A percentile compares a stretch with the other conserved stretches of the same genome.
phyloP scores from a whole-genome alignment of 1,284 basidiomycete species.

The Wallemia ichthyophaga region DNA sequence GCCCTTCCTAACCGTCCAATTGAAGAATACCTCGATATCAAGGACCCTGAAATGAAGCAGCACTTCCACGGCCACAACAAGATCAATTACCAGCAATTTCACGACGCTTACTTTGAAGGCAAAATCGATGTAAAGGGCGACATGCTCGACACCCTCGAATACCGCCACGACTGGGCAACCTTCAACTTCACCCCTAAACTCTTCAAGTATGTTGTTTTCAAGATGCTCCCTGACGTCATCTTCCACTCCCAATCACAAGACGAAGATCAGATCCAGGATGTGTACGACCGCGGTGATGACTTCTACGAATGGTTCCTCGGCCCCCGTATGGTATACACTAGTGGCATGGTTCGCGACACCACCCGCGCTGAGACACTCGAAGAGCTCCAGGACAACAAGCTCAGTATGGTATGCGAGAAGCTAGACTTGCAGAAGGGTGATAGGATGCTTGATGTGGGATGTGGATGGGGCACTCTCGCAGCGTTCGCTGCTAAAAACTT shows the following conservation, averaged over 20 bases:
- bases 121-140: constrained; percentile 93
- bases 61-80: constrained; percentile 51
- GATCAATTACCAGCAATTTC: constrained; percentile 91
- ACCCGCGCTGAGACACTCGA: constrained; percentile 60
- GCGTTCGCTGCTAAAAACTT: constrained; percentile 95
- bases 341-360: constrained; percentile 53
- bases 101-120: constrained; percentile 89
- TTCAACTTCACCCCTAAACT: constrained; percentile 43
- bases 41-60: constrained; percentile 45
- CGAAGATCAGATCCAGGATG: constrained; percentile 77
- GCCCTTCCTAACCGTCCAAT: constrained; percentile 55
- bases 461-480: constrained; percentile 89
- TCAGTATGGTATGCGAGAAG: constrained; percentile 79
- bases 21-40: constrained; percentile 69
- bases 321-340: constrained; percentile 91
- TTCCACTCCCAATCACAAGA: constrained; percentile 71
- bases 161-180: constrained; percentile 80
- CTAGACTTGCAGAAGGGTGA: constrained; percentile 58
- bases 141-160: constrained; percentile 72
- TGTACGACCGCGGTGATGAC: constrained; percentile 91
- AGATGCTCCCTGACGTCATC: constrained; percentile 73
- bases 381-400: constrained; percentile 94
- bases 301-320: constrained; percentile 89
- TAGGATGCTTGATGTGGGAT: constrained; percentile 35
- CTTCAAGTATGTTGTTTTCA: constrained; percentile 76